These are phyloP conservation scores for Xylaria sp. DNA, from an alignment of 2,329 filamentous ascomycete genomes.

Conservation along the genomic window DNA sequence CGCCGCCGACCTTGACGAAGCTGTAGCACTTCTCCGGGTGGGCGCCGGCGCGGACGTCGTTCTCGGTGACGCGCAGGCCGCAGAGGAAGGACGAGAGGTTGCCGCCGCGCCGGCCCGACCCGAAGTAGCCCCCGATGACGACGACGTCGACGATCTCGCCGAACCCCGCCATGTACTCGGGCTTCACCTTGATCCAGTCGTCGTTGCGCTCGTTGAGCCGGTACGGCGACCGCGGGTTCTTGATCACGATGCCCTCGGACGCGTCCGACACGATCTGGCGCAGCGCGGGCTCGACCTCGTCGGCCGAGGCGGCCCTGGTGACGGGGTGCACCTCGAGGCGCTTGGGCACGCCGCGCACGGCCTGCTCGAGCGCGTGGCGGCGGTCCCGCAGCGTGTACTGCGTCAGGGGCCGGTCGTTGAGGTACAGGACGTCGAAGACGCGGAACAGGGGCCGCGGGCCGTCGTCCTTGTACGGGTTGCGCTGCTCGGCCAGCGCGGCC, in stretches of 20 bases:
- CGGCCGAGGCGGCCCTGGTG: constrained; percentile 64
- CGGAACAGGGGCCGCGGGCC: constrained; percentile 77
- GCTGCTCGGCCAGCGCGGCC: constrained; percentile 78
- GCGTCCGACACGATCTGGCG: constrained; percentile 83
- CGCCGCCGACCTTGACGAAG: constrained; percentile 99
- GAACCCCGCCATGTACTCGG: constrained; percentile 96
- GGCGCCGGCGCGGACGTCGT: constrained; percentile 60
- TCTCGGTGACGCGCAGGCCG: constrained; percentile 75
- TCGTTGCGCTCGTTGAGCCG: constrained; percentile 87
- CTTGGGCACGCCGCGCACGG: constrained; percentile 70
- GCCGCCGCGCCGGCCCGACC: constrained; percentile 82
- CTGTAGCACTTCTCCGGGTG: constrained; percentile 80
- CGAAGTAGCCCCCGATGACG: constrained; percentile 90
- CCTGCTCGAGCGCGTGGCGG: constrained; percentile 70
- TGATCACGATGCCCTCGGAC: constrained; percentile 88
- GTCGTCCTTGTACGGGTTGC: constrained; percentile 65
- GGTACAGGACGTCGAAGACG: constrained; percentile 87
- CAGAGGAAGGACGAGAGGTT: constrained; percentile 86
- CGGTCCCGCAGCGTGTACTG: constrained; percentile 83
- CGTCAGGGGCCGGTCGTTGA: constrained; percentile 81
- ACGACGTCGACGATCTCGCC: constrained; percentile 91
- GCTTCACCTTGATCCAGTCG: constrained; percentile 98
- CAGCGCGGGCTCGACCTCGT: constrained; percentile 77
- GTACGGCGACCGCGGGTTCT: constrained; percentile 89
- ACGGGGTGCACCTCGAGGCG: constrained; percentile 84